phyloP scores from a whole-genome alignment of 108 stramenopile genomes.

The Schizochytrium sp. region DNA sequence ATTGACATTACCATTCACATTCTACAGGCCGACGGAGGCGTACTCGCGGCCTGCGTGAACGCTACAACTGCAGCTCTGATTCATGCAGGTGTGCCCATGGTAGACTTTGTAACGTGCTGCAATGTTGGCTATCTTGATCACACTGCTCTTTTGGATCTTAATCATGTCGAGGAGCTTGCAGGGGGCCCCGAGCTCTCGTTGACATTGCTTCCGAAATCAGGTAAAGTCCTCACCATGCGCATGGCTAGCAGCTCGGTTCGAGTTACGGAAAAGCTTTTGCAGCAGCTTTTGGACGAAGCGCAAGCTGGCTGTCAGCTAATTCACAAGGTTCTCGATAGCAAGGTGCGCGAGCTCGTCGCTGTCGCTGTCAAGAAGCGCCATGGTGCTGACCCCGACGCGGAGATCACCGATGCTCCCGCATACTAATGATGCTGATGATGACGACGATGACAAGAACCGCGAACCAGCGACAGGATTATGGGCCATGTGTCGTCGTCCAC shows the following conservation, averaged over 20 bases:
- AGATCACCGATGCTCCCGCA: no score
- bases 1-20: conserved; percentile 20
- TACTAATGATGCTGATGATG: no score
- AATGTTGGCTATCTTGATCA: conserved; percentile 31
- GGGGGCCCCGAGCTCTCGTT: background rate
- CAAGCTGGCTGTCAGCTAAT: background rate
- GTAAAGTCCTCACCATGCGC: background rate
- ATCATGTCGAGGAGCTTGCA: background rate
- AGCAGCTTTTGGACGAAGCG: background rate
- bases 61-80: conserved; percentile 40
- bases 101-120: conserved; percentile 35
- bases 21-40: conserved; percentile 35
- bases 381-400: background rate
- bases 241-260: background rate
- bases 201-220: background rate
- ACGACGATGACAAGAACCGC: no score
- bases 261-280: background rate
- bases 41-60: conserved; percentile 31
- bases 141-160: background rate
- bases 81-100: conserved; percentile 48
- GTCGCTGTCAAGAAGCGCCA: background rate
- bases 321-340: background rate
- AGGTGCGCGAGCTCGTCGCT: background rate
- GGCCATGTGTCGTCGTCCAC: no score
- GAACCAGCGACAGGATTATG: no score